These are phyloP conservation scores for Silene vulgaris DNA, from an alignment of 179 eudicot species.

Conservation along the genomic window DNA sequence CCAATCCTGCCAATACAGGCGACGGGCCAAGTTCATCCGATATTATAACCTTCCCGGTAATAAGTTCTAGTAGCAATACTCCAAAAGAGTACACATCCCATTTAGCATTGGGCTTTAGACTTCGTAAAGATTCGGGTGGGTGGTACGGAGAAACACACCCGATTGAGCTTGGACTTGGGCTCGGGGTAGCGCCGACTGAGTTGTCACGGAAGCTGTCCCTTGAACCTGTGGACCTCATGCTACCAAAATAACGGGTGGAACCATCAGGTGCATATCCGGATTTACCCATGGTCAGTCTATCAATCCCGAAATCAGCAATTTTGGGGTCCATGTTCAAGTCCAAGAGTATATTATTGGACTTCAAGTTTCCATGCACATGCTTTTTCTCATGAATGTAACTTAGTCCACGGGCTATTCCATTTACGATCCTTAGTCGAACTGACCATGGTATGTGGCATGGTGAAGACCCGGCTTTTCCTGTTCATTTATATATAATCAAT, in stretches of 20 bases:
- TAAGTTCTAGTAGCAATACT: constrained; percentile 64
- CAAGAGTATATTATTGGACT: constrained; percentile 76
- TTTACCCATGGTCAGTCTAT: constrained; percentile 55
- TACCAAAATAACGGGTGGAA: constrained; percentile 73
- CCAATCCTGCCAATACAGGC: constrained; percentile 40
- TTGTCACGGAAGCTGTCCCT: constrained; percentile 71
- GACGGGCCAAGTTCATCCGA: constrained; percentile 78
- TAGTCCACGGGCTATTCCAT: constrained; percentile 89
- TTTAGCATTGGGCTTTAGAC: constrained; percentile 66
- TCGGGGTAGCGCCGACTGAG: constrained; percentile 51
- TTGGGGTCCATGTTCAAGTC: constrained; percentile 84
- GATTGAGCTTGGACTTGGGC: constrained; percentile 74
- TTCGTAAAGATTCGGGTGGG: constrained; percentile 86
- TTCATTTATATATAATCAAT: not conserved
- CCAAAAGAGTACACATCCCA: constrained; percentile 96
- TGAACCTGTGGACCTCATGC: constrained; percentile 84
- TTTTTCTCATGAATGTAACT: constrained; percentile 82
- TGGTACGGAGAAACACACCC: constrained; percentile 58
- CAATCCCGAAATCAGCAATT: constrained; percentile 83
- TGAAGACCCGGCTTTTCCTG: constrained; percentile 77
- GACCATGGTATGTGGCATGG: constrained; percentile 90
- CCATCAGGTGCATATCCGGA: constrained; percentile 49
- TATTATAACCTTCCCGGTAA: constrained; percentile 65
- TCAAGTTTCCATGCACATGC: constrained; percentile 84
- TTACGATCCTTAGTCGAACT: constrained; percentile 72